phyloP scores from a whole-genome alignment of 345 rosid genomes.

The Euphorbia pulcherrima region DNA sequence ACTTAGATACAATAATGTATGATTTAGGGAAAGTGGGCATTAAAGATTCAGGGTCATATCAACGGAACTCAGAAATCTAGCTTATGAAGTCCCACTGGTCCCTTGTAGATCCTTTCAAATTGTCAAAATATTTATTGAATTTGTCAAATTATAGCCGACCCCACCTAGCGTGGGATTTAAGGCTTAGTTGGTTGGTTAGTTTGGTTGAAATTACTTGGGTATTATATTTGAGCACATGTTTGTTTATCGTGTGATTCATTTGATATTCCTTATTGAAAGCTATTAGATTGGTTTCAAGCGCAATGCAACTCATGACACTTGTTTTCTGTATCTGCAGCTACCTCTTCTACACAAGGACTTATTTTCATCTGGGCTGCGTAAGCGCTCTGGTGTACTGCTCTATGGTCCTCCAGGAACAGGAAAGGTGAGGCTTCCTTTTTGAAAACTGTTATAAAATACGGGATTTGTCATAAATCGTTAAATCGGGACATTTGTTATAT shows the following conservation, averaged over 20 bases:
- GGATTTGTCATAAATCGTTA: conserved; percentile 1
- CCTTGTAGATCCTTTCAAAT: neutral
- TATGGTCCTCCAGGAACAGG: conserved; percentile 99
- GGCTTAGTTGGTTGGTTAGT: too few species aligned
- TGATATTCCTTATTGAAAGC: neutral
- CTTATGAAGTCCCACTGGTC: neutral
- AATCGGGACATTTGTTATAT: conserved; percentile 6
- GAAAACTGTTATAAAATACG: conserved; percentile 11
- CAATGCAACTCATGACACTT: neutral
- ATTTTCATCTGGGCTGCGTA: conserved; percentile 89
- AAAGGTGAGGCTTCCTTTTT: conserved; percentile 49
- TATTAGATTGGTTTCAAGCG: neutral
- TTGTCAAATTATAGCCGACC: too few species aligned
- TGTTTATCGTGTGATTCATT: neutral
- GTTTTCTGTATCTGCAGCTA: conserved; percentile 37
- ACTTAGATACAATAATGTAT: neutral
- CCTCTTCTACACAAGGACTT: conserved; percentile 93
- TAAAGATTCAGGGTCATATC: neutral
- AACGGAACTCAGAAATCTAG: neutral
- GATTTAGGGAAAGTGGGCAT: neutral
- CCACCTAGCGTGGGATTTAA: too few species aligned
- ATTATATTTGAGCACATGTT: conserved; percentile 8
- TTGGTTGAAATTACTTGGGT: conserved; percentile 8
- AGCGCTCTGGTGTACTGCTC: conserved; percentile 95
- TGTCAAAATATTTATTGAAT: neutral